Base-by-base conservation (phyloP, 352 stramenopile species). In the Pythium oligandrum region DNA sequence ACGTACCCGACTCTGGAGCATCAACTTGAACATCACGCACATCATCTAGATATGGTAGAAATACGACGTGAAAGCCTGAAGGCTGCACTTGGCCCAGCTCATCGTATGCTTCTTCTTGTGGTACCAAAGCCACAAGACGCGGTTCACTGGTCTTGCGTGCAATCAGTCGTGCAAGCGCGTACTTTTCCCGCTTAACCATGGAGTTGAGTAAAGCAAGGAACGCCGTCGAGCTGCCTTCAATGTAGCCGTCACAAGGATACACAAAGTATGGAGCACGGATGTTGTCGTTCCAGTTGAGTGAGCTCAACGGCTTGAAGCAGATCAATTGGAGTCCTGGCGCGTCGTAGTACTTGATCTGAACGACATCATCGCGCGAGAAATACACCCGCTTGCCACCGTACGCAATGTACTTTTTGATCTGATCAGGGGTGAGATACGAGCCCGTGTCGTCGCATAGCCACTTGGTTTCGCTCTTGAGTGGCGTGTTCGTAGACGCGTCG, bases 371-470 rank as follows among this genome's bases (percentile, higher is more conserved):
- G n/a, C 62, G 67, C 10, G 80, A 79, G 40, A 91, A 91, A 51
- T 91, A 93, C 4, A 91, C 71, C 7, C 83, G 83, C 53, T 84
- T 87, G 36, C 75, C 78, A 12, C 83, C 81, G 43, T 86, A 90
- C 35, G 75, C 64, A 17, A 90, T 75, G 46, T 85, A 93, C 38
- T 71, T 75, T 55, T 88, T 87, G 45, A 93, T 88, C 49, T 90
- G 70, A 42, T 91, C 78, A 2, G 78, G 68, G 6, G 70, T 76
- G 3, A 93, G 56, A 60, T 90, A 90, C 33, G 64, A 61, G 12
- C 83, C 83, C 8, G 83, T 93, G 54, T 90, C 74, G 57, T 93
- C 75, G 48, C 83, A 93, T 36, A 93, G 73, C 83, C 83, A 93
- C 53, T 93, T 93, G 7, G 78, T 91, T 54, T 88, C 78, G 17